Evolutionary conservation across 176 grass and related monocot genomes (phyloP).

Genomic region (Lolium rigidum): DNA sequence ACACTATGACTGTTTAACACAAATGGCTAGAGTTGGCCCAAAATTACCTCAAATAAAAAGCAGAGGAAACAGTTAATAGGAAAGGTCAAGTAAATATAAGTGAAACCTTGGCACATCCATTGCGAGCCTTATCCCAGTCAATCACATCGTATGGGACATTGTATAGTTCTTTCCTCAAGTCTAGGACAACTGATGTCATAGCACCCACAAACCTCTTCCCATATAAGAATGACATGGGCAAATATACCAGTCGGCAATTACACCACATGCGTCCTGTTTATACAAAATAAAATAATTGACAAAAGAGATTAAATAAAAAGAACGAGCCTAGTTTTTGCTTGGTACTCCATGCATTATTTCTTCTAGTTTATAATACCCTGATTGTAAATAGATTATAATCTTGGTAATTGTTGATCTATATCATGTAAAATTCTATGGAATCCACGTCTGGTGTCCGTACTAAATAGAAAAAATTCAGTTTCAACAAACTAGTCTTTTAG

Average conservation of each 20-base stretch:
- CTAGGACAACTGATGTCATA: conserved; percentile 62
- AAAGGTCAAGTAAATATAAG: conserved; percentile 13
- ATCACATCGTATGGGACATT: conserved; percentile 58
- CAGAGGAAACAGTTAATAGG: neutral
- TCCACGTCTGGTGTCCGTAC: neutral
- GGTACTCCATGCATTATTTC: neutral
- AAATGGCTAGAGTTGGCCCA: neutral
- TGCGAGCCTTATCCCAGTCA: conserved; percentile 91
- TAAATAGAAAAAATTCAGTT: neutral
- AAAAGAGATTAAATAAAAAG: neutral
- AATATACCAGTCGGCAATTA: conserved; percentile 91
- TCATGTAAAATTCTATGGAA: neutral
- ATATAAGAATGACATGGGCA: conserved; percentile 96
- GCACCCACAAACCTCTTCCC: conserved; percentile 87
- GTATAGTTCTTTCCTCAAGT: conserved; percentile 85
- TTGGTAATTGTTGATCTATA: neutral
- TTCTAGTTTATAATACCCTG: neutral
- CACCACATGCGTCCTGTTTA: conserved; percentile 91
- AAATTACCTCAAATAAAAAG: conserved; percentile 9
- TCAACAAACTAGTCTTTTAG: neutral
- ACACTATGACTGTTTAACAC: neutral
- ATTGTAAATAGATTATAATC: neutral
- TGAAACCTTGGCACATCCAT: conserved; percentile 92
- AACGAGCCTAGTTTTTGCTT: neutral
- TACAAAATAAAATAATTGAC: neutral